Evolutionary conservation across 2,329 filamentous ascomycete species (phyloP).

Genomic region (Cladophialophora psammophila): DNA sequence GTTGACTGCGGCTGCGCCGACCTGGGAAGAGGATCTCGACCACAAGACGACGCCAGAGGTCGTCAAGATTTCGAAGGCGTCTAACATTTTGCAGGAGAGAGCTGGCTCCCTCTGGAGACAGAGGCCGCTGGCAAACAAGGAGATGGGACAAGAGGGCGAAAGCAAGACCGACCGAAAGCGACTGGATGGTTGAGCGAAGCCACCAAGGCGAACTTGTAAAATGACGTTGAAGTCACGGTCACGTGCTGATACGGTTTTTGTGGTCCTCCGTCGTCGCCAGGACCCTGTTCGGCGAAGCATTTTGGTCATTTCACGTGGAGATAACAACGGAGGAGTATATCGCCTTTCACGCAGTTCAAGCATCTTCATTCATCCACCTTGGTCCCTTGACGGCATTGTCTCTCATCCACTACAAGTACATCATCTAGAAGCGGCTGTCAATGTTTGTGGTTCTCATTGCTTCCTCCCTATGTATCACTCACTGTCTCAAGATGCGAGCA

Average conservation of each 20-base stretch:
- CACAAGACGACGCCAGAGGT: conserved; percentile 96
- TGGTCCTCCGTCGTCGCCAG: no score
- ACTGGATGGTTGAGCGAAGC: neutral
- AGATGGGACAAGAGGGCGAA: neutral
- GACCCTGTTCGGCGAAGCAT: neutral
- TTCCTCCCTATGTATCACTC: neutral
- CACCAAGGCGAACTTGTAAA: neutral
- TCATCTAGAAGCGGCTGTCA: neutral
- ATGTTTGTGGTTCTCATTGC: neutral
- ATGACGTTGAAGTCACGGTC: neutral
- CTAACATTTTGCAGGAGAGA: conserved; percentile 71
- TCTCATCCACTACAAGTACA: no score
- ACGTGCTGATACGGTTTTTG: neutral
- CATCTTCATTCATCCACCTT: neutral
- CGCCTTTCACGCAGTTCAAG: neutral
- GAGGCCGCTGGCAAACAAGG: neutral
- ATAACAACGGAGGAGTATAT: neutral
- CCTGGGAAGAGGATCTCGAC: conserved; percentile 83
- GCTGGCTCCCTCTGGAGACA: neutral
- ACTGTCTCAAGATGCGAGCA: neutral
- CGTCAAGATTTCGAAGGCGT: conserved; percentile 95
- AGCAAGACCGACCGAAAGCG: neutral
- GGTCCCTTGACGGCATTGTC: no score
- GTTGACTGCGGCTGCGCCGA: conserved; percentile 86
- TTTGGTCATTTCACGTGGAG: neutral